A percentile compares a stretch with the other conserved stretches of the same genome.
Conservation (phyloP, 129 eudicot species). For the Smallanthus sonchifolius region DNA sequence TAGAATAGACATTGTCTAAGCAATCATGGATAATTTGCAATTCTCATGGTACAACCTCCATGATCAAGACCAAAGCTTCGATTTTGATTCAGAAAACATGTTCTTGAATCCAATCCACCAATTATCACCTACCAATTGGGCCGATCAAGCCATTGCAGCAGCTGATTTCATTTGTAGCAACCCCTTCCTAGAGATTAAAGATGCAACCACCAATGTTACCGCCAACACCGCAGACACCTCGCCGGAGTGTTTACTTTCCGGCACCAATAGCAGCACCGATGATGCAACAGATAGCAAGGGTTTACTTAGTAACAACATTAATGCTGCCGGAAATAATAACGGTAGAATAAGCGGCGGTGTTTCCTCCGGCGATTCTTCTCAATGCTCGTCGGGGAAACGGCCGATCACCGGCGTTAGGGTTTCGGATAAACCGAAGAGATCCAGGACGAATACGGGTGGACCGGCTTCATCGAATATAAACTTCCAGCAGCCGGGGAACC, state of each 20-base stretch:
- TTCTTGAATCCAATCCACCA: slow-evolving; percentile 29
- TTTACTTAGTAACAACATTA: background rate
- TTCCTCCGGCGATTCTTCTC: slow-evolving; percentile 40
- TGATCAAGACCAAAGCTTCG: slow-evolving; percentile 13
- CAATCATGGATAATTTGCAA: slow-evolving; percentile 29
- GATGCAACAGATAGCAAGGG: slow-evolving; percentile 30
- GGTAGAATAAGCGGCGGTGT: slow-evolving; percentile 14
- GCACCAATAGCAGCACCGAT: slow-evolving; percentile 43
- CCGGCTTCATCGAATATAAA: slow-evolving; percentile 66
- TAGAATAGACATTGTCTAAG: background rate
- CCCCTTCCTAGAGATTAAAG: slow-evolving; percentile 15
- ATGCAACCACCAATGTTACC: background rate
- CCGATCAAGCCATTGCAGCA: slow-evolving; percentile 14
- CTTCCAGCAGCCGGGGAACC: slow-evolving; percentile 55
- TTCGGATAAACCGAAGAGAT: slow-evolving; percentile 36
- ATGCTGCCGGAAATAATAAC: slow-evolving; percentile 17
- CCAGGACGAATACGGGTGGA: slow-evolving; percentile 27
- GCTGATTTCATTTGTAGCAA: slow-evolving; percentile 17
- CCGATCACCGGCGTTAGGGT: background rate
- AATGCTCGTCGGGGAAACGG: slow-evolving; percentile 27
- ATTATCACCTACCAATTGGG: slow-evolving; percentile 21
- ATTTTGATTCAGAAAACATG: slow-evolving; percentile 24
- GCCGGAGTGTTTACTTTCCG: slow-evolving; percentile 48
- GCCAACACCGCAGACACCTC: slow-evolving; percentile 15
- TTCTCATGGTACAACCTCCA: slow-evolving; percentile 20